Evolutionary conservation across 345 rosid genomes (phyloP).

Genomic region (Gossypium arboreum): DNA sequence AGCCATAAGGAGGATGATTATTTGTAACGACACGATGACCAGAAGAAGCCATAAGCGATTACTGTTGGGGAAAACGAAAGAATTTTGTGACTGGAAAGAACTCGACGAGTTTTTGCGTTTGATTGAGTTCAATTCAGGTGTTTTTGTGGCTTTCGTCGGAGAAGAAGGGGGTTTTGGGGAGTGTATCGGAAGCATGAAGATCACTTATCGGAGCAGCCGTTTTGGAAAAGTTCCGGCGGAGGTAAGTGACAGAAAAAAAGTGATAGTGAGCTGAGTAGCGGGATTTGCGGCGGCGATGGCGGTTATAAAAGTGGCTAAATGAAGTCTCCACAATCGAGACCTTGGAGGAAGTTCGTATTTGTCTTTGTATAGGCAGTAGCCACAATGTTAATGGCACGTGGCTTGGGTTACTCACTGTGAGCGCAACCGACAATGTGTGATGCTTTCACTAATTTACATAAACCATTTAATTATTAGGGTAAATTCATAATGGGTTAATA

Average conservation of each 20-base stretch:
- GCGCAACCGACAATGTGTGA: conserved; percentile 33
- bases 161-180: conserved; percentile 28
- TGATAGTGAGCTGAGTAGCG: neutral
- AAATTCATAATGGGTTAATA: no score
- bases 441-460: neutral
- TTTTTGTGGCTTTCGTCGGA: conserved; percentile 24
- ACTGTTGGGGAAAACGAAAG: conserved; percentile 36
- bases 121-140: conserved; percentile 18
- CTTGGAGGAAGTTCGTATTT: neutral
- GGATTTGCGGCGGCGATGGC: no score
- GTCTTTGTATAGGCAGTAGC: no score
- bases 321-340: no score
- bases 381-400: conserved; percentile 32
- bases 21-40: conserved; percentile 51
- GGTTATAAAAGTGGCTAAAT: neutral
- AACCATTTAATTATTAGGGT: no score
- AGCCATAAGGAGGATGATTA: conserved; percentile 48
- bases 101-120: conserved; percentile 40
- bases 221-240: conserved; percentile 13
- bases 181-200: conserved; percentile 49
- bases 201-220: neutral
- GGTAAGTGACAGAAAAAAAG: neutral
- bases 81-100: conserved; percentile 35
- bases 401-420: conserved; percentile 20
- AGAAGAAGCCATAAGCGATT: conserved; percentile 61